Evolutionary conservation across 2,329 filamentous ascomycete genomes (phyloP).

Genomic region (Zasmidium citrigriseum): DNA sequence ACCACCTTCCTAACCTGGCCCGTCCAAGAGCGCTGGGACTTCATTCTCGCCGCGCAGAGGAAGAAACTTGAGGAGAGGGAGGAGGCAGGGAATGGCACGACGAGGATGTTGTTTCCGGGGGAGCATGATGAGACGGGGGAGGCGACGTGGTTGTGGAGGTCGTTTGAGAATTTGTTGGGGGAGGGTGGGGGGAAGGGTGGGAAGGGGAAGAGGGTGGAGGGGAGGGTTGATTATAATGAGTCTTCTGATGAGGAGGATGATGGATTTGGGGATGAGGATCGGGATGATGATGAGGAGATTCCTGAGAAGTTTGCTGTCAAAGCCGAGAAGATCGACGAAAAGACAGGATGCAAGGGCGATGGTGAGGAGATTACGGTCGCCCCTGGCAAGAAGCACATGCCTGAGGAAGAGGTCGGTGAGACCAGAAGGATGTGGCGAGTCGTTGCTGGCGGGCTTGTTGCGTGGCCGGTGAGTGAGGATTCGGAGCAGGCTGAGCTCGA

Average conservation of each 20-base stretch:
- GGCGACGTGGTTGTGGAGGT: neutral
- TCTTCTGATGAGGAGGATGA: neutral
- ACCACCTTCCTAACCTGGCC: neutral
- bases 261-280: neutral
- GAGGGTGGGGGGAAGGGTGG: neutral
- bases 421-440: neutral
- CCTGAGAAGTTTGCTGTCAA: too few species aligned
- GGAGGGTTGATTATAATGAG: neutral
- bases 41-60: neutral
- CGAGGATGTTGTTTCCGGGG: conserved; percentile 3
- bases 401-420: too few species aligned
- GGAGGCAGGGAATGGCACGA: neutral
- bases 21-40: neutral
- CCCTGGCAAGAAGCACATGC: too few species aligned
- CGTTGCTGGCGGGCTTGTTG: neutral
- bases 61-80: conserved; percentile 3
- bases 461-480: neutral
- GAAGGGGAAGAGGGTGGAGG: neutral
- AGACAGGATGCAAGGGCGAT: too few species aligned
- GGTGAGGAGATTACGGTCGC: too few species aligned
- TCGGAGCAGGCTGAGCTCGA: neutral
- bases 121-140: conserved; percentile 5
- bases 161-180: neutral
- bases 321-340: too few species aligned
- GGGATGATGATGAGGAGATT: neutral